Conservation (phyloP, 805 yeast genomes). For the Metschnikowia matae region DNA sequence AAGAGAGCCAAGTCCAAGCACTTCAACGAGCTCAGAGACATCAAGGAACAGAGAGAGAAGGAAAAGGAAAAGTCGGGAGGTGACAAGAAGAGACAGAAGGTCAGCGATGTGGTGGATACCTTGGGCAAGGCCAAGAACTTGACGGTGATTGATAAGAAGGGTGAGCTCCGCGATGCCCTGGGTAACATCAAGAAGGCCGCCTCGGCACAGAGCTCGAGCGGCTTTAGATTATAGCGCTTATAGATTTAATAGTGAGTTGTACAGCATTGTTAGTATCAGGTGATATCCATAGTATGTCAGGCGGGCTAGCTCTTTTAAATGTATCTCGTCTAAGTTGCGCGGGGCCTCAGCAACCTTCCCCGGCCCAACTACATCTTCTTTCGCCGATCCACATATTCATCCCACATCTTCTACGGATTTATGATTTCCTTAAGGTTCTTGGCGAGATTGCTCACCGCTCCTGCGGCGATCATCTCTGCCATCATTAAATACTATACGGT, state of each 20-base stretch:
- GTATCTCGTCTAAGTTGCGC: not conserved
- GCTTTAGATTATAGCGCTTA: constrained; percentile 18
- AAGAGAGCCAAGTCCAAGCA: constrained; percentile 74
- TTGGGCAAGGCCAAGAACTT: constrained; percentile 69
- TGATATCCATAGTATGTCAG: not conserved
- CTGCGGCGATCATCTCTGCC: constrained; percentile 20
- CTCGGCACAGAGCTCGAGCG: constrained; percentile 26
- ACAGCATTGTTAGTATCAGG: not conserved
- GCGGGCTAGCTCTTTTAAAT: not conserved
- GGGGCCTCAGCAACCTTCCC: not conserved
- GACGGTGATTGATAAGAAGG: constrained; percentile 71
- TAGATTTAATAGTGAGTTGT: not conserved
- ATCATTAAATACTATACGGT: constrained; percentile 26
- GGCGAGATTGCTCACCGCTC: constrained; percentile 22
- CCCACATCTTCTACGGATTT: not conserved
- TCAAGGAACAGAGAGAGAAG: constrained; percentile 25
- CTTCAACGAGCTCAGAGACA: constrained; percentile 33
- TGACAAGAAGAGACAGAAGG: constrained; percentile 48
- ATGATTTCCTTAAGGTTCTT: constrained; percentile 21
- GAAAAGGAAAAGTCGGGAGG: constrained; percentile 16
- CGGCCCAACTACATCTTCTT: not conserved
- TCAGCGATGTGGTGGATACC: constrained; percentile 64
- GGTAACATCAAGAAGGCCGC: constrained; percentile 58
- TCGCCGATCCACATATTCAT: not conserved
- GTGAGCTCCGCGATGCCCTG: constrained; percentile 66